phyloP scores from a whole-genome alignment of 352 stramenopile species.

The Phytophthora parvispora region DNA sequence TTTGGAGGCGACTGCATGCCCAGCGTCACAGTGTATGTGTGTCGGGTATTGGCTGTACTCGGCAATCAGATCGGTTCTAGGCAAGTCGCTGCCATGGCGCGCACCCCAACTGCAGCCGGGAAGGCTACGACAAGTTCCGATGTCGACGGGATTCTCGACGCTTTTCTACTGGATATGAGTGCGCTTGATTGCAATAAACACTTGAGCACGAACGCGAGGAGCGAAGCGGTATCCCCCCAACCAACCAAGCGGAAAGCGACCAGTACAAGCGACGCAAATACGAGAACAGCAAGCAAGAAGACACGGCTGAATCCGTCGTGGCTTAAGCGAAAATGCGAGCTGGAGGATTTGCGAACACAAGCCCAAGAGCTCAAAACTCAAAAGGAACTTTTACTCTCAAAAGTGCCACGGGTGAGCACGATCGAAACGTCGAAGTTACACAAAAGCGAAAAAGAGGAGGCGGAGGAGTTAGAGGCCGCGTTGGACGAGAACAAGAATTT shows the following conservation, averaged over 20 bases:
- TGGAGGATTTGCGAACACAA: constrained; percentile 2
- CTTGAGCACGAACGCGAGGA: neutral
- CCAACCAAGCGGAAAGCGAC: neutral
- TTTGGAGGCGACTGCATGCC: too few relatives aligned
- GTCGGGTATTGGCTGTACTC: too few relatives aligned
- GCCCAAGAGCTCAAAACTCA: neutral
- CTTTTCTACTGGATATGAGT: constrained; percentile 3
- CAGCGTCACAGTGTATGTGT: too few relatives aligned
- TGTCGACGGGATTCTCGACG: constrained; percentile 3
- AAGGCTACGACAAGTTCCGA: neutral
- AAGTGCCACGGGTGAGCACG: neutral
- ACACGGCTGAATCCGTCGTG: constrained; percentile 2
- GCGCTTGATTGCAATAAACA: neutral
- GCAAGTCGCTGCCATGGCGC: too few relatives aligned
- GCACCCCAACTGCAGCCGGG: too few relatives aligned
- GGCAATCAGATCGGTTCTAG: too few relatives aligned
- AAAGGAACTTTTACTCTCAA: neutral
- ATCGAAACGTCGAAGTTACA: neutral
- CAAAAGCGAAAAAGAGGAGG: neutral
- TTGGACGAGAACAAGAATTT: constrained; percentile 6
- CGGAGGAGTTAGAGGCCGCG: neutral
- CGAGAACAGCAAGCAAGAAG: neutral
- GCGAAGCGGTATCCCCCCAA: neutral
- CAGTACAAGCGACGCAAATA: neutral
- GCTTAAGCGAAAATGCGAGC: constrained; percentile 12